These are phyloP conservation scores for Wickerhamiella parazyma DNA, from an alignment of 805 yeast species.

Conservation along the genomic window DNA sequence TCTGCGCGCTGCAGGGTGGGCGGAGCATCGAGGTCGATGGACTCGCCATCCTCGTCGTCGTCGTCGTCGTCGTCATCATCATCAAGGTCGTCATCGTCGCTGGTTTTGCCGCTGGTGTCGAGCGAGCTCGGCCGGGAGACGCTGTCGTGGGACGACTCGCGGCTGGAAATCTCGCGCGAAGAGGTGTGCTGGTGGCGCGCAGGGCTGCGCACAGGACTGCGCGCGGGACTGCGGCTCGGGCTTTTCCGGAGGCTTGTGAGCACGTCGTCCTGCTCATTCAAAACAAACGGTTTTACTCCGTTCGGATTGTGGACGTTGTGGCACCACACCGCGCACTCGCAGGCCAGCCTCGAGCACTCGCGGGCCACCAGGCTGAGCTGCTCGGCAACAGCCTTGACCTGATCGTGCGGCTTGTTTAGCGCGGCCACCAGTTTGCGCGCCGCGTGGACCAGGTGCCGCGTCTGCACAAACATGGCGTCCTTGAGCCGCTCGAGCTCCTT, in stretches of 20 bases:
- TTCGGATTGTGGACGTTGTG: slow-evolving; percentile 5
- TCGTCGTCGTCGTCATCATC: not conserved
- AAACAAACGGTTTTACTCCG: too few relatives aligned
- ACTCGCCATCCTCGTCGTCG: not conserved
- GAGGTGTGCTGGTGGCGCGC: not conserved
- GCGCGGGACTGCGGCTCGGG: not conserved
- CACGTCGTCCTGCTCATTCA: not conserved
- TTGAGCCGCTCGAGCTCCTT: slow-evolving; percentile 24
- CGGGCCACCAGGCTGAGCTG: slow-evolving; percentile 21
- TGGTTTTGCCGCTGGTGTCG: not conserved
- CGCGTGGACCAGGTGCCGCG: slow-evolving; percentile 25
- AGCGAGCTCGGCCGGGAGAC: slow-evolving; percentile 4
- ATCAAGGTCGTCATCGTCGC: not conserved
- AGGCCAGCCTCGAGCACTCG: slow-evolving; percentile 25
- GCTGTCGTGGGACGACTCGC: slow-evolving; percentile 3
- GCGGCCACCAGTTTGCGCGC: slow-evolving; percentile 27
- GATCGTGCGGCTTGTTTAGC: slow-evolving; percentile 15
- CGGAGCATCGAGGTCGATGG: slow-evolving; percentile 6
- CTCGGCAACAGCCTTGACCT: slow-evolving; percentile 17
- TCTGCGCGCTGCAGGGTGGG: slow-evolving; percentile 6
- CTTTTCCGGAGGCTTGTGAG: too few relatives aligned
- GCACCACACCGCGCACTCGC: slow-evolving; percentile 24
- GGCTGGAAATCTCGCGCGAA: slow-evolving; percentile 3
- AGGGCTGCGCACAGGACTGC: not conserved
- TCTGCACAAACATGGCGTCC: slow-evolving; percentile 25